Percentiles rank a stretch among this genome's conserved stretches.
Conservation (phyloP, 2,329 filamentous ascomycete genomes). For the Verticillium tricorpus region DNA sequence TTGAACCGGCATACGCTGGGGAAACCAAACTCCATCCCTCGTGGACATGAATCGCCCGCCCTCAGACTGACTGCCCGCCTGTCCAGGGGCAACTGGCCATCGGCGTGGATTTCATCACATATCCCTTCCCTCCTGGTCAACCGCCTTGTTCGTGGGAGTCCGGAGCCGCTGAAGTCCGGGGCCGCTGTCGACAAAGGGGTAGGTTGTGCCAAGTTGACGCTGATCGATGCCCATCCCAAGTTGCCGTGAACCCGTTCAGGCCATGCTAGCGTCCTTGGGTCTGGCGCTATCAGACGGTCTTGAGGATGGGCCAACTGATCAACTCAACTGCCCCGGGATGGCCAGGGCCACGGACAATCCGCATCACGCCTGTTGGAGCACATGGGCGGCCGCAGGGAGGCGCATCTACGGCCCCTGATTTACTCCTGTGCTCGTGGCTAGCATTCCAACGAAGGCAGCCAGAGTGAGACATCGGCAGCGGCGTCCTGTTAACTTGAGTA, state of each 20-base stretch:
- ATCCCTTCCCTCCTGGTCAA: not conserved
- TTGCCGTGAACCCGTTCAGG: not conserved
- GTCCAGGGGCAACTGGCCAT: not conserved
- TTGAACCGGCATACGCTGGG: not conserved
- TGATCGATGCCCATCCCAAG: not conserved
- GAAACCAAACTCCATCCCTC: not conserved
- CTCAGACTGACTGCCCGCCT: not conserved
- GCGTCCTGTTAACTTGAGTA: not conserved
- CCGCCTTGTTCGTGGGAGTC: not conserved
- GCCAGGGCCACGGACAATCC: not conserved
- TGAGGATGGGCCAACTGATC: not conserved
- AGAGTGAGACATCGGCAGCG: not conserved
- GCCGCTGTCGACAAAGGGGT: not conserved
- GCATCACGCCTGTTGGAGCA: not conserved
- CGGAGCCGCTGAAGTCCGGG: not conserved
- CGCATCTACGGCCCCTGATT: not conserved
- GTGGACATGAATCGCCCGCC: not conserved
- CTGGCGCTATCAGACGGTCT: not conserved
- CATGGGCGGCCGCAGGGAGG: not conserved
- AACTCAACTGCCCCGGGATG: not conserved
- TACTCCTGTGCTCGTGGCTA: not conserved
- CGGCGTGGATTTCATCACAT: not conserved
- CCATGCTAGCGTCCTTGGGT: not conserved
- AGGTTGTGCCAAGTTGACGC: not conserved
- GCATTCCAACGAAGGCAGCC: not conserved